These are phyloP conservation scores for Oligophagozyma castellii DNA, from an alignment of 1,139 yeast species.

Conservation along the genomic window DNA sequence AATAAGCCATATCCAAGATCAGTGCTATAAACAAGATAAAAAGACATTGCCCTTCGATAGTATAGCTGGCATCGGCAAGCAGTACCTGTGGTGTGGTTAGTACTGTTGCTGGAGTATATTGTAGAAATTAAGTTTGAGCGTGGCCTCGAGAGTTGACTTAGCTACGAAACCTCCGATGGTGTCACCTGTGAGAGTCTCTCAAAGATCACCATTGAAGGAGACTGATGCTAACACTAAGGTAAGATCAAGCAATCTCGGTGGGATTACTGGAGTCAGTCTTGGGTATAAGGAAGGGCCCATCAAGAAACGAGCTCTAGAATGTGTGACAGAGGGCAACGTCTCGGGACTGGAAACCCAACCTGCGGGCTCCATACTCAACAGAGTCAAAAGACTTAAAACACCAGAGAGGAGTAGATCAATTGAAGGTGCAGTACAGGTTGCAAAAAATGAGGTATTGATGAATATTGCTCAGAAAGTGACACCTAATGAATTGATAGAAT, in stretches of 20 bases:
- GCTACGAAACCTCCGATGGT: too few species aligned
- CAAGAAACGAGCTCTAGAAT: constrained; percentile 15
- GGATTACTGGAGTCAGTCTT: constrained; percentile 2
- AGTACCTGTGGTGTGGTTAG: too few species aligned
- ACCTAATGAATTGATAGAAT: constrained; percentile 38
- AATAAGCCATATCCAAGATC: too few species aligned
- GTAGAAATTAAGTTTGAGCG: constrained; percentile 1
- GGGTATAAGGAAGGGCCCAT: too few species aligned
- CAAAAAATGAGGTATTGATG: constrained; percentile 6
- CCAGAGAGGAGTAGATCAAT: constrained; percentile 10
- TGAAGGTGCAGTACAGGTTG: constrained; percentile 11
- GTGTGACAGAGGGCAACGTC: not conserved
- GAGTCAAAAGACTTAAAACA: constrained; percentile 19
- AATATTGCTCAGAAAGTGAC: constrained; percentile 11
- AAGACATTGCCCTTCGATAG: too few species aligned
- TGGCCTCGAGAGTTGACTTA: too few species aligned
- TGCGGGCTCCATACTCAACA: constrained; percentile 13
- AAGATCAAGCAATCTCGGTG: not conserved
- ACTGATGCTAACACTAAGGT: constrained; percentile 20
- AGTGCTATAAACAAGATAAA: too few species aligned
- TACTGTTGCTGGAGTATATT: too few species aligned
- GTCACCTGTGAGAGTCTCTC: constrained; percentile 9
- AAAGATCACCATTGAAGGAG: constrained; percentile 24
- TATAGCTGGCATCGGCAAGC: too few species aligned
- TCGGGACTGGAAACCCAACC: constrained; percentile 8